Base-by-base conservation (phyloP, 805 yeast species). In the Suhomyces faveliae region DNA sequence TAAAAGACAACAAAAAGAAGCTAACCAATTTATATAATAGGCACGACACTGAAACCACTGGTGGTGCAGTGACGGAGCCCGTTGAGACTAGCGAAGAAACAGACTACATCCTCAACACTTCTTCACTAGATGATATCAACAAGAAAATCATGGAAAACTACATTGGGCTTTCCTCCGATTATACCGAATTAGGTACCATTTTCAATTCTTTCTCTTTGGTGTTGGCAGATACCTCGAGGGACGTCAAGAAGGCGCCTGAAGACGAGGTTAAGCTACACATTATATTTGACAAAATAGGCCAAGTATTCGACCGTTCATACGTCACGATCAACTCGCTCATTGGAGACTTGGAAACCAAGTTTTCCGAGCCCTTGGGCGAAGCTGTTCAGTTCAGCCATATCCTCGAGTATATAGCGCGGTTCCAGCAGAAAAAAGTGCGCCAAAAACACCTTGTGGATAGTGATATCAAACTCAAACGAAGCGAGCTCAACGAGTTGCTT, bases 211-310 rank as follows among this genome's bases (percentile, higher is more conserved):
- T 83, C 44, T 79, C 94, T 1, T 60, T 81, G 3, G 73, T 83
- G 8, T 51, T 71, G 20, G 61, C 68, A 2, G 76, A 70, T 35
- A 53, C 70, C 1, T 52, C 70, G 1, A 56, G 51, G 11, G 48
- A 45, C 23, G 55, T 58, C n/a, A 60, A 61, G 42, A 53, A 53
- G 13, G 46, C 49, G 12, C n/a, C 37, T 7, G 62, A 61, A 5
- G 66, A 63, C 1, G 50, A 47, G 15, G 55, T 56, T 5, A 68
- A 68, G 43, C 49, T 70, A 15, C 66, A 66, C 50, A 48, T 68
- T 9, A 56, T 72, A 1, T 61, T 89, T 51, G 98, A 94, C 61
- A 81, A 83, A 52, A 80, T 89, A 23, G 97, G 98, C 1, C 90
- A 87, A 59, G 85, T 90, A 1, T 83, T 88, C 52, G 98, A 94